Evolutionary conservation across 2,329 filamentous ascomycete species (phyloP), one percentile per base, ranked within the genome.

Genomic region (Cytospora piceicola): DNA sequence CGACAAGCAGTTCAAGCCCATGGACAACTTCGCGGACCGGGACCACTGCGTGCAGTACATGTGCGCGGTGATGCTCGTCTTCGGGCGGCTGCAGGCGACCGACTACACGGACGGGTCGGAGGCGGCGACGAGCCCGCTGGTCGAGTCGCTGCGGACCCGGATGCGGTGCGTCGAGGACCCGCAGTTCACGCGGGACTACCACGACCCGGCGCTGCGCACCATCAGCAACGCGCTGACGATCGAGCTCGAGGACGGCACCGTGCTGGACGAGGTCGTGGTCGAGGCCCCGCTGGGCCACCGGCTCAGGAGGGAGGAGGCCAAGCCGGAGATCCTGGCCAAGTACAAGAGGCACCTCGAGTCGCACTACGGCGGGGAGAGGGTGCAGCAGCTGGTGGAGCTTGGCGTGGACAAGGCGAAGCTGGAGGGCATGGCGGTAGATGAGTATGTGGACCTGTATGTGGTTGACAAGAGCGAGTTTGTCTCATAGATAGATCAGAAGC

Each of bases 31-130:
- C 76, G 95, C 95, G 75, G 95, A 99, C 82, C 93, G 95, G 75
- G 95, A 99, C 81, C 95, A 99, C 87, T 99, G 95, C 82, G 94
- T 99, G 72, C 95, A 98, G 83, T 99, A 99, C 88, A 99, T 99
- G 95, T 92, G 93, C 76, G 85, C 94, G 70, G 93, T 93, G 74
- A 98, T 98, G 93, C 90, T 99, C 72, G 90, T 91, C 71, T 98
- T 94, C 80, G 93, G 95, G 78, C 93, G 95, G 71, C 90, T 99
- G 69, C 91, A 94, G 73, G 94, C 95, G 59, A 91, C 86, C 70
- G 95, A 99, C 83, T 99, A 99, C 84, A 88, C 89, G 56, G 95
- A 99, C 77, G 93, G 92, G 73, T 87, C 90, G 72, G 94, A 98
- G 83, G 94, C 95, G 59, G 95, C 95, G 69, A 94, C 91, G 65